Conservation (phyloP, 345 rosid genomes). For the Hypericum perforatum region DNA sequence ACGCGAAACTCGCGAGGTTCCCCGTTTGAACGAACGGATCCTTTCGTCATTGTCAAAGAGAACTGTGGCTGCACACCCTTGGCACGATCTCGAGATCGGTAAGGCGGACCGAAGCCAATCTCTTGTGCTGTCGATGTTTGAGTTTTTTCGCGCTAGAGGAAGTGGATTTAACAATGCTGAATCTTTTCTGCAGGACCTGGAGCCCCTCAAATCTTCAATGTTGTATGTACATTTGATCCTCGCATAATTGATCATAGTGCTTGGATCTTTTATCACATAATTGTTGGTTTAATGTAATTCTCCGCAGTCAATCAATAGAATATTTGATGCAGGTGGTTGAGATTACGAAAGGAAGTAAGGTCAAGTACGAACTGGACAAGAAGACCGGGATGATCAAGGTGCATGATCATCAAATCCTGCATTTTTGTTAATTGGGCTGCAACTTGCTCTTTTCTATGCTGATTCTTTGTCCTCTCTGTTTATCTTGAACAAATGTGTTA, state of each 20-base stretch:
- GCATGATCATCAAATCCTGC: background rate
- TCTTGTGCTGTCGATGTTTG: slow-evolving; percentile 1
- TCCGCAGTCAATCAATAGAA: too few relatives aligned
- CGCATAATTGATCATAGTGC: too few relatives aligned
- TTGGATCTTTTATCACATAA: too few relatives aligned
- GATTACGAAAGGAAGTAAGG: slow-evolving; percentile 95
- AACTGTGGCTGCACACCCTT: slow-evolving; percentile 99
- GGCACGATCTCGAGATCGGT: slow-evolving; percentile 99
- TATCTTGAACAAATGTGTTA: slow-evolving; percentile 8
- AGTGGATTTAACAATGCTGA: slow-evolving; percentile 16
- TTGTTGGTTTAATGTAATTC: too few relatives aligned
- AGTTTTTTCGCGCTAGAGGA: background rate
- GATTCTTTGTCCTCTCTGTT: background rate
- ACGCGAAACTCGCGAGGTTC: slow-evolving; percentile 6
- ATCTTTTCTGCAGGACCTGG: slow-evolving; percentile 60
- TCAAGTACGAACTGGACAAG: slow-evolving; percentile 95
- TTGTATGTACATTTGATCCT: slow-evolving; percentile 17
- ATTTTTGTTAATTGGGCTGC: too few relatives aligned
- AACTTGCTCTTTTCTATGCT: slow-evolving; percentile 7
- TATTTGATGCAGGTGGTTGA: slow-evolving; percentile 60
- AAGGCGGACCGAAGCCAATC: background rate
- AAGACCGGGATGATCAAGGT: slow-evolving; percentile 93
- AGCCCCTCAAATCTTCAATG: slow-evolving; percentile 54
- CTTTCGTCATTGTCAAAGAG: slow-evolving; percentile 86
- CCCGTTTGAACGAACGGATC: slow-evolving; percentile 80